phyloP scores from a whole-genome alignment of 805 yeast genomes.

The Jamesozyma jinghongensis region DNA sequence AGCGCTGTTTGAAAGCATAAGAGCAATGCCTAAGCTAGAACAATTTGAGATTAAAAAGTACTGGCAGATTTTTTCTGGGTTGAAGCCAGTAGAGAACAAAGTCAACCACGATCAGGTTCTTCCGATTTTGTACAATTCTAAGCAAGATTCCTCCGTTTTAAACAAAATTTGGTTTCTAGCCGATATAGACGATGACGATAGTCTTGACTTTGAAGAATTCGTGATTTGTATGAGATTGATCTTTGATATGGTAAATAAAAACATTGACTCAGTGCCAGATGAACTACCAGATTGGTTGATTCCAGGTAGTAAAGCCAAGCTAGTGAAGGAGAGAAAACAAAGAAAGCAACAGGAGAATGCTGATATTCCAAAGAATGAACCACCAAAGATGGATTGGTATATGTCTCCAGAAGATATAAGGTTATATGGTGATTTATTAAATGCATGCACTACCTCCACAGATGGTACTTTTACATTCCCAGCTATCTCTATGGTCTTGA shows the following conservation, averaged over 20 bases:
- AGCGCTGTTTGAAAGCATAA: too few species aligned
- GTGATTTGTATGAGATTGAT: slow-evolving; percentile 95
- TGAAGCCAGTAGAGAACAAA: slow-evolving; percentile 71
- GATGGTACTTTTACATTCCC: slow-evolving; percentile 82
- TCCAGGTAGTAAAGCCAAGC: slow-evolving; percentile 79
- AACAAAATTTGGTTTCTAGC: slow-evolving; percentile 84
- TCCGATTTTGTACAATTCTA: slow-evolving; percentile 81
- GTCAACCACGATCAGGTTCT: slow-evolving; percentile 78
- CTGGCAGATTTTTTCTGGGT: slow-evolving; percentile 94
- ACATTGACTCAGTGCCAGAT: slow-evolving; percentile 50
- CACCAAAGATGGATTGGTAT: slow-evolving; percentile 76
- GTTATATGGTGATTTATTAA: slow-evolving; percentile 70
- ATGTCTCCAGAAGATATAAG: slow-evolving; percentile 80
- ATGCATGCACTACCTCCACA: slow-evolving; percentile 41
- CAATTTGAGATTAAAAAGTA: slow-evolving; percentile 95
- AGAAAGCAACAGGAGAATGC: slow-evolving; percentile 31
- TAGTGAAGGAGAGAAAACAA: slow-evolving; percentile 77
- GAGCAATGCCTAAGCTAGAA: slow-evolving; percentile 58
- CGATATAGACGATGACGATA: slow-evolving; percentile 89
- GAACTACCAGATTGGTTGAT: slow-evolving; percentile 85
- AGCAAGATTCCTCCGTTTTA: slow-evolving; percentile 66
- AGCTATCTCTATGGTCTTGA: slow-evolving; percentile 52
- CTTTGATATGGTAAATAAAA: slow-evolving; percentile 81
- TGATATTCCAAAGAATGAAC: slow-evolving; percentile 15
- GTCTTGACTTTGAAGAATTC: slow-evolving; percentile 92